Conservation (phyloP, 768 basidiomycete genomes). For the Tulasnella sp. region DNA sequence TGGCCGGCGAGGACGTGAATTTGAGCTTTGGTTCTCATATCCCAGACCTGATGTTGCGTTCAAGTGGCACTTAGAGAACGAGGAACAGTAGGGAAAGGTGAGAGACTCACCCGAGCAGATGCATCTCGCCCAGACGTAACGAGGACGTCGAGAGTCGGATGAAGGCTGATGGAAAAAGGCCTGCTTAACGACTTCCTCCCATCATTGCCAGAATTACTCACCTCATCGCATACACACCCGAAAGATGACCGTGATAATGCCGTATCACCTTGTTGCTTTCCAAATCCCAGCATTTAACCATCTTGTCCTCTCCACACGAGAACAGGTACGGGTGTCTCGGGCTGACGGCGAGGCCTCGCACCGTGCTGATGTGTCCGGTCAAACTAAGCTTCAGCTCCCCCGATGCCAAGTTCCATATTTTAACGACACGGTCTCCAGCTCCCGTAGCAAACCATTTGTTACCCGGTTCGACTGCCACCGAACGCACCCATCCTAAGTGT, state of each 20-base stretch:
- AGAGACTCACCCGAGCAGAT: constrained; percentile 59
- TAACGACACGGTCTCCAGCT: constrained; percentile 95
- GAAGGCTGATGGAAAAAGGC: constrained; percentile 44
- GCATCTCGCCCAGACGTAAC: constrained; percentile 95
- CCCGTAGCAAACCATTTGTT: constrained; percentile 99
- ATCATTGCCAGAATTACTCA: constrained; percentile 23
- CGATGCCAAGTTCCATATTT: constrained; percentile 96
- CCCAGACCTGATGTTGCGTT: constrained; percentile 56
- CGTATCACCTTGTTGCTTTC: constrained; percentile 99
- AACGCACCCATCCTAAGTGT: constrained; percentile 95
- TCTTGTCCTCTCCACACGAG: constrained; percentile 98
- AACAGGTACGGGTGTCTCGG: constrained; percentile 93
- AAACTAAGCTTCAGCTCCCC: constrained; percentile 96
- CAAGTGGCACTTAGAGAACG: neutral
- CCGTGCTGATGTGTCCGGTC: constrained; percentile 96
- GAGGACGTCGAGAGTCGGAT: constrained; percentile 91
- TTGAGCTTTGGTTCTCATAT: constrained; percentile 96
- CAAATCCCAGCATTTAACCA: constrained; percentile 99
- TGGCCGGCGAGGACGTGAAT: constrained; percentile 91
- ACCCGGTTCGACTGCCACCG: constrained; percentile 92
- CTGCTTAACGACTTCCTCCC: neutral
- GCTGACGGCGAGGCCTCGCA: constrained; percentile 88
- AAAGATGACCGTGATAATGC: constrained; percentile 96
- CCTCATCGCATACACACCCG: constrained; percentile 88
- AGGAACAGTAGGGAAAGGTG: neutral